Evolutionary conservation across 352 stramenopile genomes (phyloP).

Genomic region (Phytophthora meadii): DNA sequence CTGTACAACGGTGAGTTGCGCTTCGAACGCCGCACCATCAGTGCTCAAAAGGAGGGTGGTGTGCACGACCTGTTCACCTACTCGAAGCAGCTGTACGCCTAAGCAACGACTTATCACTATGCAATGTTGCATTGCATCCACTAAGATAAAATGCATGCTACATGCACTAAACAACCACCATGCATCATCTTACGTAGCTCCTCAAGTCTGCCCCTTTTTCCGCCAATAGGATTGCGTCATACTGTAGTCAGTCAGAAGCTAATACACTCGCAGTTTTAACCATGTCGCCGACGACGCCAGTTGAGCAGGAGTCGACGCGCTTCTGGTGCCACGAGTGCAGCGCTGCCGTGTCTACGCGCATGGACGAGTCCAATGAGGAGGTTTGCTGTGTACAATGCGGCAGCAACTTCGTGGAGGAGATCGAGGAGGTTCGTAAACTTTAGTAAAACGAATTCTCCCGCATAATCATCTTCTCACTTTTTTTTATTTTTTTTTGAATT

Average conservation of each 20-base stretch:
- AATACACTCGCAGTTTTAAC: slow-evolving; percentile 6
- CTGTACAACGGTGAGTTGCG: slow-evolving; percentile 81
- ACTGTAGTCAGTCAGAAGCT: slow-evolving; percentile 28
- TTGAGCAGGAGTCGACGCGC: slow-evolving; percentile 28
- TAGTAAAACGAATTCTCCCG: too few relatives aligned
- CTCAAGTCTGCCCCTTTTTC: slow-evolving; percentile 11
- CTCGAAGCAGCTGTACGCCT: slow-evolving; percentile 88
- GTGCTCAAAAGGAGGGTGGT: slow-evolving; percentile 97
- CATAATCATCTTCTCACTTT: too few relatives aligned
- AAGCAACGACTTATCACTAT: slow-evolving; percentile 10
- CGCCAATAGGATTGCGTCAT: slow-evolving; percentile 36
- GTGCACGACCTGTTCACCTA: slow-evolving; percentile 98
- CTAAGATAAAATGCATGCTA: slow-evolving; percentile 10
- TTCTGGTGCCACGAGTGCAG: slow-evolving; percentile 91
- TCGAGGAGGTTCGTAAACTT: slow-evolving; percentile 61
- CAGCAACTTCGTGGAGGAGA: slow-evolving; percentile 88
- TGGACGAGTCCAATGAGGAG: slow-evolving; percentile 69
- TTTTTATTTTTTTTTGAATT: slow-evolving; percentile 8
- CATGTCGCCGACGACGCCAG: slow-evolving; percentile 28
- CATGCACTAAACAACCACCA: slow-evolving; percentile 5
- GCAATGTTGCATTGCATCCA: slow-evolving; percentile 5
- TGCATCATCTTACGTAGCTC: neutral
- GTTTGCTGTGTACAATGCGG: slow-evolving; percentile 75
- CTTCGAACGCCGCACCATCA: slow-evolving; percentile 97
- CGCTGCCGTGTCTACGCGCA: slow-evolving; percentile 53